phyloP scores from a whole-genome alignment of 208 protist genomes.

The Angomonas ambiguus region DNA sequence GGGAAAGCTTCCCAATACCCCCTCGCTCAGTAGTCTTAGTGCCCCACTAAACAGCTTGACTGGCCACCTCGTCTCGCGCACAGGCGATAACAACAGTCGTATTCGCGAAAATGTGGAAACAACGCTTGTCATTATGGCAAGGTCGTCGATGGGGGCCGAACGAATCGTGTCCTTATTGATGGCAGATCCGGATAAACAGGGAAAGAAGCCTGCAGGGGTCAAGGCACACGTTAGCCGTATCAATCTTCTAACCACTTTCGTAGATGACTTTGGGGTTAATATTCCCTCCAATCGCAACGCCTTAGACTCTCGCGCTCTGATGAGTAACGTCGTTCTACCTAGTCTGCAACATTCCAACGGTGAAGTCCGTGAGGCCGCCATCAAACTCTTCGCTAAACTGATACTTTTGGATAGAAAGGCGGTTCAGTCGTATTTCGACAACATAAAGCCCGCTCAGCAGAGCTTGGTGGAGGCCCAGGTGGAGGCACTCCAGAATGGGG shows the following conservation, averaged over 20 bases:
- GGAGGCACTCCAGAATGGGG: conserved; percentile 20
- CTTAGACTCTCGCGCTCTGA: conserved; percentile 44
- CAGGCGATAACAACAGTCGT: conserved; percentile 71
- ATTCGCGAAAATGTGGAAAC: conserved; percentile 62
- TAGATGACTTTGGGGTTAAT: conserved; percentile 65
- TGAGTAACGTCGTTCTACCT: conserved; percentile 54
- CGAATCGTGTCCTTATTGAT: conserved; percentile 46
- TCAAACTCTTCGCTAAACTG: conserved; percentile 68
- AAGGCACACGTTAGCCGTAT: conserved; percentile 61
- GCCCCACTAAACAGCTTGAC: conserved; percentile 30
- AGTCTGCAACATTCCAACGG: conserved; percentile 71
- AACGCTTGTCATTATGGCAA: conserved; percentile 42
- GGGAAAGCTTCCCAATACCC: conserved; percentile 24
- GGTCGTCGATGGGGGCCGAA: conserved; percentile 46
- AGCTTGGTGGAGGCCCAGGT: conserved; percentile 72
- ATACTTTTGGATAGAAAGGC: conserved; percentile 27
- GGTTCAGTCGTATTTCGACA: conserved; percentile 27
- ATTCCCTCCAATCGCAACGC: conserved; percentile 17
- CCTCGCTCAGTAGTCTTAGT: conserved; percentile 20
- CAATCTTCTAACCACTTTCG: conserved; percentile 60
- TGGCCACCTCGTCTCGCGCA: conserved; percentile 44
- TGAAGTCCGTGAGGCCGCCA: conserved; percentile 71
- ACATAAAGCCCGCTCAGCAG: conserved; percentile 73
- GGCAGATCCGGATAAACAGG: conserved; percentile 50
- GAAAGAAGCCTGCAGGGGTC: conserved; percentile 51